Evolutionary conservation across 2,329 filamentous ascomycete species (phyloP), one percentile per base, ranked within the genome.

Genomic region (Epichloe coenophiala): DNA sequence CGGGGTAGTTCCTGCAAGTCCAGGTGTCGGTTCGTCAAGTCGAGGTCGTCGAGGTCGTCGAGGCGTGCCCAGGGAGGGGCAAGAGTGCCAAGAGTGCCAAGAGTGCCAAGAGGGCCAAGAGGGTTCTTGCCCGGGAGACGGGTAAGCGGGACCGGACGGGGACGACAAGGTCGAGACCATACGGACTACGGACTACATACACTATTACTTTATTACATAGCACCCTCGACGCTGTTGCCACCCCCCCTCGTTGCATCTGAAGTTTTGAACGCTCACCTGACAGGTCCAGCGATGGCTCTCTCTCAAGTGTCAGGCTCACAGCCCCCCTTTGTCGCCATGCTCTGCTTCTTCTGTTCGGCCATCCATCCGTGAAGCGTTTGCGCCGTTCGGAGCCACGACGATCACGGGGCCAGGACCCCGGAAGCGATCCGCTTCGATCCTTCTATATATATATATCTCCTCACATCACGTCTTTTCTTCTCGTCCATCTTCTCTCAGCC

Each of bases 1-100:
- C 48, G 48, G 51, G 48, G 49, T 48, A 48, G 45, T 44, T 45
- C 39, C 45, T 51, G 44, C 49, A 41, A 41, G 31, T 49, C 31
- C 15, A 31, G 3, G 8, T 4, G 31, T 9, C 9, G 7, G 31
- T 31, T 31, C 31, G 31, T 31, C 31, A 9, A 31, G 31, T 37
- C 31, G 38, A 21, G 11, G 33, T 31, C 8, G 27, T 31, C 27
- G 8, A 31, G 23, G 23, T 31, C 9, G 31, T 31, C 31, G 8
- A 31, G 27, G 27, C 7, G 31, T 31, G 8, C 31, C 31, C 9
- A 31, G 27, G 27, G 27, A 31, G 27, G 27, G 8, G 8, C 7
- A 31, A 9, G 27, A 8, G 7, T 7, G 27, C 7, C 7, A 3
- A 27, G 27, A 31, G 27, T 3, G 38, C 7, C 7, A 3, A 27